Evolutionary conservation across 768 basidiomycete species (phyloP).

Genomic region (Calocera viscosa): DNA sequence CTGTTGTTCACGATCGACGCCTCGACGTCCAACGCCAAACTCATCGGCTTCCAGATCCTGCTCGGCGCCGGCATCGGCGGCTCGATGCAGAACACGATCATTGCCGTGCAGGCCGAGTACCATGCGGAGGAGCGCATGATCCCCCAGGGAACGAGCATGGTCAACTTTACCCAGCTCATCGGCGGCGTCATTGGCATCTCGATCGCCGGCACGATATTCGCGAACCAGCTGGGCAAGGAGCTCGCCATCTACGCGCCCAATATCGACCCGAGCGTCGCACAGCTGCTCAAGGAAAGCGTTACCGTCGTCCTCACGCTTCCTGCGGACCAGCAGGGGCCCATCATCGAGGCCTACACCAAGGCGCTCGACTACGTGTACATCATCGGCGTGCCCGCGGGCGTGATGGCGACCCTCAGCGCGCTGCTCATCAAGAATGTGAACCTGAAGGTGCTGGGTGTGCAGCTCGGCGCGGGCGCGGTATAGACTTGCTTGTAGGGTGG

Average conservation of each 20-base stretch:
- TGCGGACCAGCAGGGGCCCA: constrained; percentile 7
- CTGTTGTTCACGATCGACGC: constrained; percentile 28
- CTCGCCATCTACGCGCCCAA: constrained; percentile 21
- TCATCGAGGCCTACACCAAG: constrained; percentile 19
- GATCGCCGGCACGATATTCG: constrained; percentile 16
- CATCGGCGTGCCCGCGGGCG: constrained; percentile 26
- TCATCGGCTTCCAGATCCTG: constrained; percentile 31
- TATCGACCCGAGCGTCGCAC: constrained; percentile 16
- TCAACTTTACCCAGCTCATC: constrained; percentile 25
- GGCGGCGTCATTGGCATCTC: constrained; percentile 23
- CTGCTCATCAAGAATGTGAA: constrained; percentile 26
- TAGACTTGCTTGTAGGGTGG: background rate
- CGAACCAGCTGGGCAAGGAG: constrained; percentile 25
- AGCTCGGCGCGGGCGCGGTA: constrained; percentile 9
- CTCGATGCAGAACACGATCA: constrained; percentile 27
- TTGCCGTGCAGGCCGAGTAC: constrained; percentile 31
- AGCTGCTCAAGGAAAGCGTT: constrained; percentile 22
- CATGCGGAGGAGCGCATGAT: constrained; percentile 25
- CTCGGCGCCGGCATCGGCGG: constrained; percentile 31
- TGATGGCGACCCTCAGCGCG: constrained; percentile 21
- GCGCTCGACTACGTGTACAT: constrained; percentile 24
- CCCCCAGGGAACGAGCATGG: constrained; percentile 27
- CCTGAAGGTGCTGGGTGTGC: constrained; percentile 21
- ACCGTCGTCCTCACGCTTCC: constrained; percentile 25
- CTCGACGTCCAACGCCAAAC: constrained; percentile 17